Percentiles rank a stretch among this genome's conserved stretches.
These are phyloP conservation scores for Craterostigma plantagineum DNA, from an alignment of 257 asterid genomes.

Conservation along the genomic window DNA sequence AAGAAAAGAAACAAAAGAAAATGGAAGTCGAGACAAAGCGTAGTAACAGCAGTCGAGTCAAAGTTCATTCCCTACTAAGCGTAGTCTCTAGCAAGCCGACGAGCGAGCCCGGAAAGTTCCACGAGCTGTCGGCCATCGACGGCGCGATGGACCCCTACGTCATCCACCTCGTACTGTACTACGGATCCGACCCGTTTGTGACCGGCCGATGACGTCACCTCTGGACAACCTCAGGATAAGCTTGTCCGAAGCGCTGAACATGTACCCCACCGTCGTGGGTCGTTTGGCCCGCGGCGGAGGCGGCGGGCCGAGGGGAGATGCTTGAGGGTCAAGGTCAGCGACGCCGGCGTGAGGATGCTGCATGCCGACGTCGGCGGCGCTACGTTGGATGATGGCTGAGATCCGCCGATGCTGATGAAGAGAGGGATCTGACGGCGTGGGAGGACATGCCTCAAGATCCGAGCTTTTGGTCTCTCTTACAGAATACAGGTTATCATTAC, in stretches of 20 bases:
- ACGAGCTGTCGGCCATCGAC: constrained; percentile 20
- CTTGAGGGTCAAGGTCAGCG: constrained; percentile 39
- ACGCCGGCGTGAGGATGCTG: constrained; percentile 49
- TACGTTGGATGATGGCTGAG: constrained; percentile 47
- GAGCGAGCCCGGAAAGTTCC: constrained; percentile 21
- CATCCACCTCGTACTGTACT: constrained; percentile 29
- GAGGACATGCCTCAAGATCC: constrained; percentile 44
- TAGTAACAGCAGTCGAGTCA: background rate
- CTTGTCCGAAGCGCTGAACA: constrained; percentile 18
- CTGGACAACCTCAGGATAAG: constrained; percentile 28
- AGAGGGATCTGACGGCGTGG: constrained; percentile 45
- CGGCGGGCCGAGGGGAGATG: too few species aligned
- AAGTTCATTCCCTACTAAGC: background rate
- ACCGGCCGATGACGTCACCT: constrained; percentile 17
- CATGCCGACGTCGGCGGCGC: constrained; percentile 23
- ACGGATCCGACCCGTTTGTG: constrained; percentile 27
- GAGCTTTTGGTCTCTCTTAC: constrained; percentile 43
- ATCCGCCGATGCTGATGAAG: constrained; percentile 30
- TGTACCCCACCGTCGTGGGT: constrained; percentile 40
- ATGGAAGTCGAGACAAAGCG: too few species aligned
- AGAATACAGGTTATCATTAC: constrained; percentile 45
- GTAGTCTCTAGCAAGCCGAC: constrained; percentile 31
- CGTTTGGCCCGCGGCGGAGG: constrained; percentile 40
- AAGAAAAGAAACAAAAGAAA: too few species aligned
- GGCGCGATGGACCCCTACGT: constrained; percentile 26